Conservation (phyloP, 2,329 filamentous ascomycete species). For the Dothidotthia symphoricarpi region DNA sequence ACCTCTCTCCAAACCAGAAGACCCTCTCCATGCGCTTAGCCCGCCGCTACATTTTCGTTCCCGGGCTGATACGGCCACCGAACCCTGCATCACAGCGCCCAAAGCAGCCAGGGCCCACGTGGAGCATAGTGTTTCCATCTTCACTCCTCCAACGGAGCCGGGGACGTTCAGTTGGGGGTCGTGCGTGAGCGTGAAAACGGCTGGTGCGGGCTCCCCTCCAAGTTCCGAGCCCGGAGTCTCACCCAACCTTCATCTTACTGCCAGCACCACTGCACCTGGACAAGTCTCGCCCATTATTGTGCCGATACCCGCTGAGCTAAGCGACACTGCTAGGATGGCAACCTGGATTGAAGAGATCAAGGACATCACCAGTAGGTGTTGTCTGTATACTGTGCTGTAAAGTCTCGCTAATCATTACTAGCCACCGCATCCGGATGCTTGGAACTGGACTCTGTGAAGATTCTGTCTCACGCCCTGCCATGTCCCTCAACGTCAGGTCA, state of each 20-base stretch:
- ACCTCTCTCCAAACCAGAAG: conserved; percentile 41
- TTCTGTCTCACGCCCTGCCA: conserved; percentile 61
- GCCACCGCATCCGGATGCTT: conserved; percentile 35
- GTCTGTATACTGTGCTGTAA: neutral
- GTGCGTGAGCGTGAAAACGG: conserved; percentile 37
- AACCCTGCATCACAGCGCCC: conserved; percentile 17
- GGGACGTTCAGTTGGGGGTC: conserved; percentile 44
- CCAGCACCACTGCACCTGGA: conserved; percentile 19
- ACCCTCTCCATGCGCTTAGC: conserved; percentile 43
- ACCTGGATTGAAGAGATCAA: conserved; percentile 34
- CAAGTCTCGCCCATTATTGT: conserved; percentile 26
- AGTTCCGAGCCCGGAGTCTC: conserved; percentile 40
- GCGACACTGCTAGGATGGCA: conserved; percentile 26
- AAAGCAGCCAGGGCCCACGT: conserved; percentile 24
- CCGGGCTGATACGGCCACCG: conserved; percentile 19
- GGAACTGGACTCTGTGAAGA: conserved; percentile 49
- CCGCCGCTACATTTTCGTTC: conserved; percentile 24
- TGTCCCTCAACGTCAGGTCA: conserved; percentile 52
- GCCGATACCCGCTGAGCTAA: conserved; percentile 23
- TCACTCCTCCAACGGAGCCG: conserved; percentile 48
- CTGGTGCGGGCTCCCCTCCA: conserved; percentile 42
- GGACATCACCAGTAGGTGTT: conserved; percentile 34
- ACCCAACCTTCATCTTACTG: conserved; percentile 24
- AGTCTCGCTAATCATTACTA: conserved; percentile 17
- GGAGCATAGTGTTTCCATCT: conserved; percentile 42